A percentile compares a stretch with the other conserved stretches of the same genome.
phyloP scores from a whole-genome alignment of 352 stramenopile species.

The Phytophthora ohioensis region DNA sequence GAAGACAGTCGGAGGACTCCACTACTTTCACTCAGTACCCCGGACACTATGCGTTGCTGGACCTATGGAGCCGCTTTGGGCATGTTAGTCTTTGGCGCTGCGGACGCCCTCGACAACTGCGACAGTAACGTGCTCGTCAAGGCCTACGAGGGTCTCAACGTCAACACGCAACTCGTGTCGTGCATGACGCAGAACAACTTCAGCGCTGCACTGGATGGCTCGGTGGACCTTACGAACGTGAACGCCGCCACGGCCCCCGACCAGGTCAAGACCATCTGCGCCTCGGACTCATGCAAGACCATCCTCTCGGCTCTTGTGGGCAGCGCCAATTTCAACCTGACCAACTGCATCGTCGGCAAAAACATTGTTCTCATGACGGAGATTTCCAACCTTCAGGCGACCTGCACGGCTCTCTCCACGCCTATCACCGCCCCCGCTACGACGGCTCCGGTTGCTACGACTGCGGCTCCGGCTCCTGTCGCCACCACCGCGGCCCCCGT shows the following conservation, averaged over 20 bases:
- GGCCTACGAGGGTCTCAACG: slow-evolving; percentile 59
- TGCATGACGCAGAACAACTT: slow-evolving; percentile 64
- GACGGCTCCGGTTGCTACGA: not conserved
- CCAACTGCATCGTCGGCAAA: slow-evolving; percentile 64
- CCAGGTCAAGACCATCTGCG: slow-evolving; percentile 52
- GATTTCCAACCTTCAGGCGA: slow-evolving; percentile 51
- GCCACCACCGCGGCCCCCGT: slow-evolving; percentile 2
- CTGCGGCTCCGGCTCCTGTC: slow-evolving; percentile 15
- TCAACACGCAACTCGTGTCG: slow-evolving; percentile 56
- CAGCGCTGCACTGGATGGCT: slow-evolving; percentile 53
- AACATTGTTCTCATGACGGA: slow-evolving; percentile 59
- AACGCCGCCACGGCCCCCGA: slow-evolving; percentile 44
- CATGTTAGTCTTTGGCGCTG: slow-evolving; percentile 26
- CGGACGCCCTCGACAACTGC: slow-evolving; percentile 43
- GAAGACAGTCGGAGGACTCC: slow-evolving; percentile 36
- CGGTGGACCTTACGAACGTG: slow-evolving; percentile 51
- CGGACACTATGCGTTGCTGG: slow-evolving; percentile 28
- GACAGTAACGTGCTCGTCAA: slow-evolving; percentile 54
- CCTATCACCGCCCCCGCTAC: slow-evolving; percentile 8
- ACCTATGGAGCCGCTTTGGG: slow-evolving; percentile 29
- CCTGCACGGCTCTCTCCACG: slow-evolving; percentile 44
- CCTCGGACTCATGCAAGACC: slow-evolving; percentile 50
- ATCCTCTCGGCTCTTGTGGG: slow-evolving; percentile 53
- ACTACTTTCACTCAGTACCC: not conserved
- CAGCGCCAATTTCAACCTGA: slow-evolving; percentile 60